Conservation (phyloP, 1,284 basidiomycete genomes). For the Serendipita sp. region DNA sequence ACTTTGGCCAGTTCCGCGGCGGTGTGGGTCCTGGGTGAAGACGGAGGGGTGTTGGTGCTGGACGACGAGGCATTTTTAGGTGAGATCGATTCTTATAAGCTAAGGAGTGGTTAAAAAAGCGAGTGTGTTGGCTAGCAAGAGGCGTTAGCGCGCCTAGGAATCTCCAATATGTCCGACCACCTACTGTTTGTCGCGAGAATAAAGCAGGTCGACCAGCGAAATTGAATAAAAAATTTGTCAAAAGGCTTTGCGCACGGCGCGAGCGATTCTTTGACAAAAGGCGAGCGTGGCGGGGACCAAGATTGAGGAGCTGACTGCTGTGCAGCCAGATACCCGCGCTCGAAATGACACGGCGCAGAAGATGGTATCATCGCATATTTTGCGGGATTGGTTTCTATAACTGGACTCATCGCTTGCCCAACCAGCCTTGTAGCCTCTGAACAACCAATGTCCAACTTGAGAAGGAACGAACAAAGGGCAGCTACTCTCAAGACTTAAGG, state of each 20-base stretch:
- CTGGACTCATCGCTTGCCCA: too few relatives aligned
- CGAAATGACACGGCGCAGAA: background rate
- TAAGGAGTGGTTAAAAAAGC: background rate
- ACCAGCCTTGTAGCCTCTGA: too few relatives aligned
- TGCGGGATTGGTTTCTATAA: too few relatives aligned
- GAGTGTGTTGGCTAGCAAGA: background rate
- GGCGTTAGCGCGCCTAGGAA: background rate
- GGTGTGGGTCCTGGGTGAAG: slow-evolving; percentile 42
- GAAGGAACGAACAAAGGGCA: too few relatives aligned
- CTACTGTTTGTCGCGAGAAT: background rate
- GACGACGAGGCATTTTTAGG: slow-evolving; percentile 41
- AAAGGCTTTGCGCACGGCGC: background rate
- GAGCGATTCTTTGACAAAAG: background rate
- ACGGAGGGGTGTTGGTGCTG: slow-evolving; percentile 42
- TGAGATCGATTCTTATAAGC: background rate
- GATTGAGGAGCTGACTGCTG: background rate
- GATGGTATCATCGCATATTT: too few relatives aligned
- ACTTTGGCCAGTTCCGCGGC: slow-evolving; percentile 37
- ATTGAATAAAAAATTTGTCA: background rate
- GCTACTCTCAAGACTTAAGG: too few relatives aligned
- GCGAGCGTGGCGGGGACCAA: background rate
- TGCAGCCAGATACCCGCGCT: background rate
- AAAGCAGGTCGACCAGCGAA: slow-evolving; percentile 5
- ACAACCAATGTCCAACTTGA: too few relatives aligned
- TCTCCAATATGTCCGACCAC: background rate